phyloP scores from a whole-genome alignment of 2,329 filamentous ascomycete genomes.

The Ascochyta koolunga region DNA sequence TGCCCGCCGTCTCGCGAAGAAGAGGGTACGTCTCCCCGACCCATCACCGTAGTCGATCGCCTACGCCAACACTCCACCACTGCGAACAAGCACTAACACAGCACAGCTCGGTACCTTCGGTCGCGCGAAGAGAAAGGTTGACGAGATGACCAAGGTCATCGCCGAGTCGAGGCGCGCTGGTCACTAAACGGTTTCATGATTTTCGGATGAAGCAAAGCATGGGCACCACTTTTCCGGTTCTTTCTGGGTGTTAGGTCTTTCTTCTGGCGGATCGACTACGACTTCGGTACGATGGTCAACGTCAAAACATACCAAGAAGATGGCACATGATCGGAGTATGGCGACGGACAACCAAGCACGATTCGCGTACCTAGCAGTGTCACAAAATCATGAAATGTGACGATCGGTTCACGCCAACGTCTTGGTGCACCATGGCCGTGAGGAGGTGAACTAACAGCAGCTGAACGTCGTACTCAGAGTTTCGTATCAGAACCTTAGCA shows the following conservation, averaged over 20 bases:
- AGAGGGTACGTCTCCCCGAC: conserved; percentile 72
- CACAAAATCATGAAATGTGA: conserved; percentile 47
- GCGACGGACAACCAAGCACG: conserved; percentile 35
- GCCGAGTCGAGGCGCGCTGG: conserved; percentile 86
- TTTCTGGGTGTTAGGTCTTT: conserved; percentile 46
- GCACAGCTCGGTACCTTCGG: conserved; percentile 92
- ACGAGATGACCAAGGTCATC: conserved; percentile 98
- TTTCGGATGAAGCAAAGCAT: conserved; percentile 32
- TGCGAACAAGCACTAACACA: conserved; percentile 33
- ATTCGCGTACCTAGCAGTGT: conserved; percentile 44
- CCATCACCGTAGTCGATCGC: conserved; percentile 1
- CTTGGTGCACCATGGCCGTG: conserved; percentile 12
- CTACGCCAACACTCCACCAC: neutral
- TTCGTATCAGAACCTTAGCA: conserved; percentile 62
- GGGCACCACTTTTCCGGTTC: conserved; percentile 43
- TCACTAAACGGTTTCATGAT: conserved; percentile 60
- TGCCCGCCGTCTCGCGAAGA: conserved; percentile 98
- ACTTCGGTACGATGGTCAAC: conserved; percentile 29
- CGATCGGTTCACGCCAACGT: conserved; percentile 44
- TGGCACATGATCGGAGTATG: conserved; percentile 44
- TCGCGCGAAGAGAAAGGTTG: conserved; percentile 99
- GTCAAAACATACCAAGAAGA: conserved; percentile 37
- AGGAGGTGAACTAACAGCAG: conserved; percentile 7
- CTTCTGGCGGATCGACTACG: conserved; percentile 39
- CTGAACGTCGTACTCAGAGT: neutral